These are phyloP conservation scores for Tricholoma hemisulphureum DNA, from an alignment of 768 basidiomycete species.

Conservation along the genomic window DNA sequence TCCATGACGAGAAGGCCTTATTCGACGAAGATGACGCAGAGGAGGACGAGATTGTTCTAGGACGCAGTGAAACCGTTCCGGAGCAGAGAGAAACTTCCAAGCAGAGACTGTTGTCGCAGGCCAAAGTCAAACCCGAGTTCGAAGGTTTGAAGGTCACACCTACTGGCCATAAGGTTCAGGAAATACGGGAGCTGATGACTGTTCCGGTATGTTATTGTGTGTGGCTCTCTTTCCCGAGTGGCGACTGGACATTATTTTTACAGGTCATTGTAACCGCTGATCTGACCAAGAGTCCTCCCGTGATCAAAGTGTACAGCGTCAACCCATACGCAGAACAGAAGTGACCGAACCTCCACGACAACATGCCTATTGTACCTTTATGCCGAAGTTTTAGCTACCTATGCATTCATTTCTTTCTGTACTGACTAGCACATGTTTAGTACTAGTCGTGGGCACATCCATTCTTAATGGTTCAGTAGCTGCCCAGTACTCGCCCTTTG, in stretches of 20 bases:
- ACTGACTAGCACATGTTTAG: constrained; percentile 15
- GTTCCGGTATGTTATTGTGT: constrained; percentile 67
- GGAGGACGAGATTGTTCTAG: constrained; percentile 69
- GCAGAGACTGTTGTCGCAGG: constrained; percentile 76
- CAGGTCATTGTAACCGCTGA: constrained; percentile 95
- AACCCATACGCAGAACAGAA: constrained; percentile 79
- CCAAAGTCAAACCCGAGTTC: constrained; percentile 74
- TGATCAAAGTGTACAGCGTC: constrained; percentile 96
- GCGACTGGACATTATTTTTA: constrained; percentile 9
- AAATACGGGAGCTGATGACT: constrained; percentile 89
- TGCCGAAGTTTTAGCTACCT: constrained; percentile 14
- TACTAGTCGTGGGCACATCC: constrained; percentile 8
- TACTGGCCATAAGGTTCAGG: constrained; percentile 92
- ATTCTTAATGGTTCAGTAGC: constrained; percentile 12
- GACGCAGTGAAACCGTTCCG: constrained; percentile 22
- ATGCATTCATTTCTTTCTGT: constrained; percentile 20
- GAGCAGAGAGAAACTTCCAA: constrained; percentile 60
- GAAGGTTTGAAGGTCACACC: constrained; percentile 74
- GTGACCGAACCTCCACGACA: constrained; percentile 31
- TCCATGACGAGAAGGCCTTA: constrained; percentile 82
- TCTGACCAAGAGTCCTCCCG: constrained; percentile 91
- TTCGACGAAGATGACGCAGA: constrained; percentile 86
- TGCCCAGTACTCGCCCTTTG: neutral
- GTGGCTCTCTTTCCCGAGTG: neutral
- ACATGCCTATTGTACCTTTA: constrained; percentile 32